Evolutionary conservation across 148 eudicot species (phyloP).

Genomic region (Oxyria digyna): DNA sequence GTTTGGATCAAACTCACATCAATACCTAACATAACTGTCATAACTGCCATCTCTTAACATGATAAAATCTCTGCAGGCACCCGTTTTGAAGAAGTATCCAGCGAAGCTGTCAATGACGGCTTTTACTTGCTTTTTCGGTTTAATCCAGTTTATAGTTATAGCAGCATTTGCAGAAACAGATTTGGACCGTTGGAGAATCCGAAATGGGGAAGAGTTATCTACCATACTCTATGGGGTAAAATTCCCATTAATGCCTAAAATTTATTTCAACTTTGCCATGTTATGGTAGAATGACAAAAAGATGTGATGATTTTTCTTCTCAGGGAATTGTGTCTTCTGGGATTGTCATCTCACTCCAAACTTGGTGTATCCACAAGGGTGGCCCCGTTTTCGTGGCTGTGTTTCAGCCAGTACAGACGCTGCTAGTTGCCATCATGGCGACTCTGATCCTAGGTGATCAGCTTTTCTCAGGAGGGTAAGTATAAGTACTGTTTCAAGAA

Average conservation of each 20-base stretch:
- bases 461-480: constrained; percentile 68
- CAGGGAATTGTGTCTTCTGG: constrained; percentile 77
- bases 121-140: constrained; percentile 68
- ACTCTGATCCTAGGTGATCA: constrained; percentile 56
- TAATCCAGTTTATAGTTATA: constrained; percentile 49
- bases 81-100: constrained; percentile 70
- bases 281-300: neutral
- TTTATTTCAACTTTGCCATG: neutral
- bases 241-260: neutral
- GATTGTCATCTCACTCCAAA: constrained; percentile 59
- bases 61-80: constrained; percentile 32
- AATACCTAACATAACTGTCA: neutral
- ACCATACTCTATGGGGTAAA: constrained; percentile 59
- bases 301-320: neutral
- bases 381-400: constrained; percentile 76
- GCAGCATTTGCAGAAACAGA: constrained; percentile 61
- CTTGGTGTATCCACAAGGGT: constrained; percentile 75
- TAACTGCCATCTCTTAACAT: neutral
- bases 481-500: neutral
- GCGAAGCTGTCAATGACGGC: constrained; percentile 70
- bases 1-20: neutral
- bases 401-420: constrained; percentile 78
- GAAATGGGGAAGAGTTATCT: constrained; percentile 44
- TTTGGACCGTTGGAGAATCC: constrained; percentile 44
- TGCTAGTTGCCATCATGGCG: constrained; percentile 62